A percentile compares a stretch with the other conserved stretches of the same genome.
These are phyloP conservation scores for Parachlorella kessleri DNA, from an alignment of 139 green algal species.

Conservation along the genomic window DNA sequence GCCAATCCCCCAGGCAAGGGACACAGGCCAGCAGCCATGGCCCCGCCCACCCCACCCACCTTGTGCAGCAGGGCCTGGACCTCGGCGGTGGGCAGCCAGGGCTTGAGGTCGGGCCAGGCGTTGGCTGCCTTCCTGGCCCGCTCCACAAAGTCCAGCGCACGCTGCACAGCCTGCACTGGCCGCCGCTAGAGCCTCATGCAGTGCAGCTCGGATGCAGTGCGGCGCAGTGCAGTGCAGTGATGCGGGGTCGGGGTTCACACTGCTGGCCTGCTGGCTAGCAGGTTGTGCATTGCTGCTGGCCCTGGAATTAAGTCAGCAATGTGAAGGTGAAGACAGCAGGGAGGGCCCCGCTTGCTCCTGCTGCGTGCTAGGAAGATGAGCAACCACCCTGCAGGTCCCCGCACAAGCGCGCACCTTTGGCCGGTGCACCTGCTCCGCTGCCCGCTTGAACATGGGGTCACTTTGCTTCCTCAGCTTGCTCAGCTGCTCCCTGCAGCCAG, in stretches of 20 bases:
- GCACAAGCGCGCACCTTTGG: slow-evolving; percentile 44
- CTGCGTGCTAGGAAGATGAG: no score
- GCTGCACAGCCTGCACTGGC: slow-evolving; percentile 37
- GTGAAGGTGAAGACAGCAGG: no score
- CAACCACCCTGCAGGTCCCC: no score
- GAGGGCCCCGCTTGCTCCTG: no score
- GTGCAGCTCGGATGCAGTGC: no score
- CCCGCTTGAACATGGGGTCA: slow-evolving; percentile 53
- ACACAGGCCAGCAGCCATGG: neutral
- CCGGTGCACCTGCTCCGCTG: slow-evolving; percentile 47
- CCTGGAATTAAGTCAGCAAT: no score
- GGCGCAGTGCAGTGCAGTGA: no score
- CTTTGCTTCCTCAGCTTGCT: slow-evolving; percentile 53
- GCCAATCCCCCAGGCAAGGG: neutral
- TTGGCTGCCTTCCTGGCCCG: slow-evolving; percentile 46
- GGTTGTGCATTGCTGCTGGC: no score
- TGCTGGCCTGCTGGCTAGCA: no score
- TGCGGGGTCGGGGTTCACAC: no score
- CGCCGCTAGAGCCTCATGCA: no score
- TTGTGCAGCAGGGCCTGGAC: slow-evolving; percentile 50
- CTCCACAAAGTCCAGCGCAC: slow-evolving; percentile 52
- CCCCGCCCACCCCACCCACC: slow-evolving; percentile 30
- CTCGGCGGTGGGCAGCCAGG: slow-evolving; percentile 84
- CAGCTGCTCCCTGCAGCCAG: slow-evolving; percentile 39
- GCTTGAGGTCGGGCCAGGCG: slow-evolving; percentile 76